These are phyloP conservation scores for Jacaranda mimosifolia DNA, from an alignment of 257 asterid genomes.

Conservation along the genomic window DNA sequence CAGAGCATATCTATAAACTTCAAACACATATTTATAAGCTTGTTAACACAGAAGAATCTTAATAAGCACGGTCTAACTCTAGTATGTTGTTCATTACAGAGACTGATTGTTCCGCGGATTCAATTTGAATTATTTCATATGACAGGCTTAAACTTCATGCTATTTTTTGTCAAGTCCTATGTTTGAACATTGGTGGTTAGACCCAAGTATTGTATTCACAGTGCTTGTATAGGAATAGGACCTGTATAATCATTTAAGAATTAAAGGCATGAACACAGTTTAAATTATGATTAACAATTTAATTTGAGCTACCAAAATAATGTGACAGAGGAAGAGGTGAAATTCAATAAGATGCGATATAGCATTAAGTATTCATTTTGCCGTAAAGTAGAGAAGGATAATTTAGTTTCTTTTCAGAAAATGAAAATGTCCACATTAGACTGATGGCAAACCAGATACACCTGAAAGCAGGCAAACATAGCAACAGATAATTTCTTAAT, in stretches of 20 bases:
- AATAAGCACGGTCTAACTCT: background rate
- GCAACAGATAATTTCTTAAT: background rate
- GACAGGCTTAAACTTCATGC: background rate
- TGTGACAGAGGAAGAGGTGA: background rate
- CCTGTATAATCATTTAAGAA: slow-evolving; percentile 7
- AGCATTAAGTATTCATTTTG: background rate
- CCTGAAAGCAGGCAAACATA: background rate
- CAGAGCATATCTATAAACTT: background rate
- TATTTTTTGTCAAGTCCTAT: too few species aligned
- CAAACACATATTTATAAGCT: background rate
- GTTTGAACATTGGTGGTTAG: slow-evolving; percentile 10
- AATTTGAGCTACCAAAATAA: slow-evolving; percentile 12
- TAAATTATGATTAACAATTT: background rate
- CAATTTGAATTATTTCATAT: background rate
- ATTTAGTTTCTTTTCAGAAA: background rate
- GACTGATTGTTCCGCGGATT: background rate
- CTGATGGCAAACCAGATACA: background rate
- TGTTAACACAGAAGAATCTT: background rate
- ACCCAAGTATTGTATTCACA: background rate
- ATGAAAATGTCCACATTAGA: background rate
- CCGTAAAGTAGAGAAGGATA: background rate
- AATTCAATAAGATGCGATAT: background rate
- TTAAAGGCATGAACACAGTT: background rate
- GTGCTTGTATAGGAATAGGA: slow-evolving; percentile 13
- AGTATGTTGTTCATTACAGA: background rate